Percentiles rank a stretch among this genome's conserved stretches.
Evolutionary conservation across 2,329 filamentous ascomycete species (phyloP).

Genomic region (Aspergillus novofumigatus): DNA sequence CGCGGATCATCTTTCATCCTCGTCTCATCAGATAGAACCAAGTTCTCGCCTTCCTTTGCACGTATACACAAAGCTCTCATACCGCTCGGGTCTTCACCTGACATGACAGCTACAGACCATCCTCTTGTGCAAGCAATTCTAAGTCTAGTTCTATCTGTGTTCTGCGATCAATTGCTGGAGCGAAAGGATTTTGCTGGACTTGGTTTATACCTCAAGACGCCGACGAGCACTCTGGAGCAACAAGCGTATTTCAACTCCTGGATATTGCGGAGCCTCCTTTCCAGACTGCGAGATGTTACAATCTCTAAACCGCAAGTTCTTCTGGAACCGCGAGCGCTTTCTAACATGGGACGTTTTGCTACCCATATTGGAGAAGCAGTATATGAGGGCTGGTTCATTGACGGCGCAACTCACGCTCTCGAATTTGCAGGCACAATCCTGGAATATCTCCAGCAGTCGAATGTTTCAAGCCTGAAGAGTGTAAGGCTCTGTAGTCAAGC

Average conservation of each 20-base stretch:
- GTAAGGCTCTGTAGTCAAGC: conserved; percentile 89
- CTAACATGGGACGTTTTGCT: conserved; percentile 78
- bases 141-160: conserved; percentile 73
- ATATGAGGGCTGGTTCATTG: conserved; percentile 94
- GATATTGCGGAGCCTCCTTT: conserved; percentile 69
- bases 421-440: conserved; percentile 82
- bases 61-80: conserved; percentile 61
- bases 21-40: conserved; percentile 65
- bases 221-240: conserved; percentile 89
- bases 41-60: conserved; percentile 55
- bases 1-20: conserved; percentile 90
- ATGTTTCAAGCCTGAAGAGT: conserved; percentile 74
- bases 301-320: conserved; percentile 68
- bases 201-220: conserved; percentile 77
- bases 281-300: conserved; percentile 65
- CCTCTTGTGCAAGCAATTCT: conserved; percentile 71
- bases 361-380: conserved; percentile 82
- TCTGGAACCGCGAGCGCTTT: conserved; percentile 76
- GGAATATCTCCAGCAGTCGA: conserved; percentile 83
- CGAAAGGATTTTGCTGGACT: conserved; percentile 91
- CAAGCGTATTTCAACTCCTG: conserved; percentile 95
- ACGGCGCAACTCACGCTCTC: conserved; percentile 75
- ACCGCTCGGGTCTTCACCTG: conserved; percentile 27
- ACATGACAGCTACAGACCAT: conserved; percentile 54
- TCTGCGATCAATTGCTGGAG: conserved; percentile 77